Conservation (phyloP, 371 early-diverging fungal genomes). For the Rhizopus stolonifer region DNA sequence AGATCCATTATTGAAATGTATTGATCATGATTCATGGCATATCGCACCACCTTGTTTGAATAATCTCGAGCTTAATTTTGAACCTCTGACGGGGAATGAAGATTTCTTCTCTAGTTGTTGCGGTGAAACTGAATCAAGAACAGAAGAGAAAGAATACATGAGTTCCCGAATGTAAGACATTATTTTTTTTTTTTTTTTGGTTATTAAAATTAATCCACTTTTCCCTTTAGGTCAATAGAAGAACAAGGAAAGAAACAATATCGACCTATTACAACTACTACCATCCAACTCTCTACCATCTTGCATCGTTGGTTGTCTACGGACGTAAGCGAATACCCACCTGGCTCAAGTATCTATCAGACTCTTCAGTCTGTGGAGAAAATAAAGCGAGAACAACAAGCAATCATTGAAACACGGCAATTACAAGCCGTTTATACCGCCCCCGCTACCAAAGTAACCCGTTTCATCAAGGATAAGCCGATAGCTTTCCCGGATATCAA, state of each 20-base stretch:
- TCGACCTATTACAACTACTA: background rate
- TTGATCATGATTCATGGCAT: constrained; percentile 15
- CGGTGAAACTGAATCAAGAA: background rate
- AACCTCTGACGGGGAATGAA: constrained; percentile 18
- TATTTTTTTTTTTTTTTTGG: too few species aligned
- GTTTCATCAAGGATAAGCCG: constrained; percentile 4
- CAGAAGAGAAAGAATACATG: background rate
- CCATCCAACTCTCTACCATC: background rate
- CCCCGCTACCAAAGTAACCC: constrained; percentile 6
- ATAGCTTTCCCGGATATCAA: background rate
- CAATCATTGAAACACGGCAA: constrained; percentile 45
- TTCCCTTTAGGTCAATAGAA: constrained; percentile 2
- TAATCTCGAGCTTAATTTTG: constrained; percentile 2
- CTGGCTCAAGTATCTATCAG: background rate
- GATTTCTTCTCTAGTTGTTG: constrained; percentile 5
- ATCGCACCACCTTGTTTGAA: background rate
- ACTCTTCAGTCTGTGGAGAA: constrained; percentile 4
- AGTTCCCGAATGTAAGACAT: background rate
- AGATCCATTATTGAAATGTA: constrained; percentile 30
- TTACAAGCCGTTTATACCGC: constrained; percentile 14
- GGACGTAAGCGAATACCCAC: background rate
- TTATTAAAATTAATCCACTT: too few species aligned
- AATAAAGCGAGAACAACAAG: constrained; percentile 38
- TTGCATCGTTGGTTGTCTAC: constrained; percentile 16
- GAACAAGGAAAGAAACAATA: background rate